Conservation (phyloP, 306 rosid genomes). For the Lablab purpureus region DNA sequence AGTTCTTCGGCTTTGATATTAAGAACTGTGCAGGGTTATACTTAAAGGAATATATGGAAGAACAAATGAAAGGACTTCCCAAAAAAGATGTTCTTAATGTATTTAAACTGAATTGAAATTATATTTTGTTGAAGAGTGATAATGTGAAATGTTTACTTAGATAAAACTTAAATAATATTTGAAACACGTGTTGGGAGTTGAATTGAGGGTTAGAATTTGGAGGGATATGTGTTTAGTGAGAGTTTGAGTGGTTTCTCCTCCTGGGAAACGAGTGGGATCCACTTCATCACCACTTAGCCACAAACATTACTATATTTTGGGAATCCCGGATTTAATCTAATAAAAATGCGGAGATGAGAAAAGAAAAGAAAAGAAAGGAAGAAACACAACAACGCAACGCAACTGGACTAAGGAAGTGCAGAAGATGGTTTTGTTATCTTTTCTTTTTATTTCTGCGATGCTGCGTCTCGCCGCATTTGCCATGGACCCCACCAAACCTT, state of each 20-base stretch:
- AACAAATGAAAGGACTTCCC: no score
- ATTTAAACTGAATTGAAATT: no score
- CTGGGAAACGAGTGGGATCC: constrained; percentile 42
- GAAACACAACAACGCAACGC: not conserved
- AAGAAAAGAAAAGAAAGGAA: constrained; percentile 10
- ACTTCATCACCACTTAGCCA: constrained; percentile 45
- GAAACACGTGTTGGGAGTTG: no score
- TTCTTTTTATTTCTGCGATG: constrained; percentile 47
- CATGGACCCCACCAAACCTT: constrained; percentile 58
- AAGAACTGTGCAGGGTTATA: no score
- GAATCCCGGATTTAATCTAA: constrained; percentile 25
- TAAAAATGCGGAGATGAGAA: constrained; percentile 13
- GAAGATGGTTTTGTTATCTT: not conserved
- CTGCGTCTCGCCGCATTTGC: constrained; percentile 84
- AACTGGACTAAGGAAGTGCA: constrained; percentile 40
- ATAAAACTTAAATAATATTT: no score
- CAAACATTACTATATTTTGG: constrained; percentile 36
- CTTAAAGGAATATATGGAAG: no score
- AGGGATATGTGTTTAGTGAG: not conserved
- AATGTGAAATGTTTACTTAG: not conserved
- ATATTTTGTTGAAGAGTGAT: no score
- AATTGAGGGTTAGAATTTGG: not conserved
- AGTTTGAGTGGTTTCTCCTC: constrained; percentile 30
- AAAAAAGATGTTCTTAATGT: no score
- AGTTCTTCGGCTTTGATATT: no score